Base-by-base conservation (phyloP, 148 eudicot species). In the Spergularia marina region DNA sequence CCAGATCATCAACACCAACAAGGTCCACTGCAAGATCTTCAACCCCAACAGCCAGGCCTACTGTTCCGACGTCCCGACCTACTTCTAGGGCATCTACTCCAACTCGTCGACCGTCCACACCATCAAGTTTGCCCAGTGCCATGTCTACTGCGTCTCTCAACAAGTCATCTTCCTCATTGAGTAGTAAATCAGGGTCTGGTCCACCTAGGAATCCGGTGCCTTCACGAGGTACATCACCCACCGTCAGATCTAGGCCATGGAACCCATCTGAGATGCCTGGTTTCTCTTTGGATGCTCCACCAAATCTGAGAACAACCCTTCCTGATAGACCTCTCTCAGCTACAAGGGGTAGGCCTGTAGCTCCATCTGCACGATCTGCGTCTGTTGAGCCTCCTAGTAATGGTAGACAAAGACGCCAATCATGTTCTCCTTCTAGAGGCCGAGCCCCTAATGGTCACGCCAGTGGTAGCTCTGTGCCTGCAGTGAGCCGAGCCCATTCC, bases 261-360 rank as follows among this genome's bases (percentile, higher is more conserved):
- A 95, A 92, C 71, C 98, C 98, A 25, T 85, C 92, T 44, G 99
- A 95, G 82, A 95, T 90, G 94, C 99, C 99, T 47, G 97, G 96
- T 15, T 95, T 89, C 80, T 88, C 99, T 72, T 90, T 85, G 30
- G 97, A 95, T 54, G 92, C 92, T 25, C 97, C 97, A 17, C 99
- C 97, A 23, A 95, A 95, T 81, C 80, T 95, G 67, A 87, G 99
- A 80, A 95, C 99, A 16, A 84, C 97, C 40, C 89, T 95, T 54
- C 82, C 94, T 60, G 94, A 90, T 58, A 85, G 99, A 76, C 96
- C 97, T 41, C 86, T 84, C 78, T 95, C 99, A 61, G 99, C 89
- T 73, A 81, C 89, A 40, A 85, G 97, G 78, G 97, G 96, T 20
- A 85, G 99, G 74, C 96, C 99, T 36, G 91, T 90, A 17, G 91